phyloP scores from a whole-genome alignment of 352 stramenopile genomes.

The Globisporangium irregulare region DNA sequence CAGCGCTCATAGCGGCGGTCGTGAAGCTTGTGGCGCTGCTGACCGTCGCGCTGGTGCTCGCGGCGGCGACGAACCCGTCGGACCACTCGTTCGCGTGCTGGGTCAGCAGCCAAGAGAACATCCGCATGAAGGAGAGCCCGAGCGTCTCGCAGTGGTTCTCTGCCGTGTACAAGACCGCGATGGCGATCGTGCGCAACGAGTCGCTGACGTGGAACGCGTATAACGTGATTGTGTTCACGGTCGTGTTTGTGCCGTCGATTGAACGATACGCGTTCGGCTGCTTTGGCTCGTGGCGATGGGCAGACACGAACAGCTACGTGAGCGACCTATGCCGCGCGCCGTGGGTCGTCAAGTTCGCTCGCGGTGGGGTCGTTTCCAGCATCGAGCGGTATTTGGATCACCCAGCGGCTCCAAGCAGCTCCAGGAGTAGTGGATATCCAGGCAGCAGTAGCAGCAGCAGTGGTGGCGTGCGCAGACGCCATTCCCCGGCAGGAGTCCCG shows the following conservation, averaged over 20 bases:
- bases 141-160: slow-evolving; percentile 67
- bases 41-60: slow-evolving; percentile 21
- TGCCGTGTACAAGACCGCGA: slow-evolving; percentile 65
- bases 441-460: neutral
- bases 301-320: slow-evolving; percentile 44
- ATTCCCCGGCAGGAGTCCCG: neutral
- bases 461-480: slow-evolving; percentile 1
- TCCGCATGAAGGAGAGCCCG: slow-evolving; percentile 34
- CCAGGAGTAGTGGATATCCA: neutral
- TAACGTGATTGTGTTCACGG: slow-evolving; percentile 60
- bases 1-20: slow-evolving; percentile 46
- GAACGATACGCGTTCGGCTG: slow-evolving; percentile 66
- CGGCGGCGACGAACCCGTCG: slow-evolving; percentile 56
- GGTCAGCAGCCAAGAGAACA: slow-evolving; percentile 59
- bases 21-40: slow-evolving; percentile 39
- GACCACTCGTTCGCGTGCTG: slow-evolving; percentile 72
- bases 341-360: slow-evolving; percentile 48
- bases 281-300: slow-evolving; percentile 74
- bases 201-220: slow-evolving; percentile 56
- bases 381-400: slow-evolving; percentile 44
- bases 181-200: slow-evolving; percentile 62
- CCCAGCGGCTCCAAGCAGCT: neutral
- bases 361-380: slow-evolving; percentile 46
- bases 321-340: slow-evolving; percentile 42
- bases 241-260: slow-evolving; percentile 58